Conservation (phyloP, 1,284 basidiomycete genomes). For the Fomes fomentarius region DNA sequence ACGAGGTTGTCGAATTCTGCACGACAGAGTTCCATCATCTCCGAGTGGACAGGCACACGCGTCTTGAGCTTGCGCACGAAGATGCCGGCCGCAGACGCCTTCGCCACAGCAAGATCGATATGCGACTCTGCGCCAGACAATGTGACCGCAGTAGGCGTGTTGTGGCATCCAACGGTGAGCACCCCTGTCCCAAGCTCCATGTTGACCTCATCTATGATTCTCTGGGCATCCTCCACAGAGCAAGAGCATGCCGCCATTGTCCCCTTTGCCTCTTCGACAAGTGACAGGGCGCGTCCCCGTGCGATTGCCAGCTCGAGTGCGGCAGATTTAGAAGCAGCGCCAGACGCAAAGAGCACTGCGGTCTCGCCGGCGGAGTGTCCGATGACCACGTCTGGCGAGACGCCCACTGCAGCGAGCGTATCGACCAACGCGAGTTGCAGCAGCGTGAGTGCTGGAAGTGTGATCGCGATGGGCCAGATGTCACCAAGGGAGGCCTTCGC, state of each 20-base stretch:
- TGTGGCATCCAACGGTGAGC: conserved; percentile 42
- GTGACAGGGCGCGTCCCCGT: conserved; percentile 38
- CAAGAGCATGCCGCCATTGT: conserved; percentile 48
- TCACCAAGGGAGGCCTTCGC: conserved; percentile 32
- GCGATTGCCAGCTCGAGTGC: conserved; percentile 44
- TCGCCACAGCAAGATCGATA: conserved; percentile 33
- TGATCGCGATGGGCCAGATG: conserved; percentile 37
- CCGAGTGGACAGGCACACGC: conserved; percentile 36
- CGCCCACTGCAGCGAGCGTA: conserved; percentile 36
- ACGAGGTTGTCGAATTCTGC: conserved; percentile 28
- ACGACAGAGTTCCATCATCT: conserved; percentile 37
- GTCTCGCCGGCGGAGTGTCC: conserved; percentile 49
- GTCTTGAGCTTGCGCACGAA: conserved; percentile 38
- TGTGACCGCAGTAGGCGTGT: conserved; percentile 36
- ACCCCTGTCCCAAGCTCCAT: conserved; percentile 12
- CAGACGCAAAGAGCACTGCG: conserved; percentile 45
- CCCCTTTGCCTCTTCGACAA: conserved; percentile 36
- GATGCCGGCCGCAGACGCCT: conserved; percentile 32
- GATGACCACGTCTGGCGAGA: conserved; percentile 40
- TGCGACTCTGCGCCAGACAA: conserved; percentile 35
- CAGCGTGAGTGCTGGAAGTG: conserved; percentile 43
- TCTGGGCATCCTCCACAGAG: conserved; percentile 25
- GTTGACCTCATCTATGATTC: conserved; percentile 25
- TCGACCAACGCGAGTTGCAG: conserved; percentile 49
- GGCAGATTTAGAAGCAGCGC: conserved; percentile 40